phyloP scores from a whole-genome alignment of 2,329 filamentous ascomycete species.

The Gremmenia infestans region DNA sequence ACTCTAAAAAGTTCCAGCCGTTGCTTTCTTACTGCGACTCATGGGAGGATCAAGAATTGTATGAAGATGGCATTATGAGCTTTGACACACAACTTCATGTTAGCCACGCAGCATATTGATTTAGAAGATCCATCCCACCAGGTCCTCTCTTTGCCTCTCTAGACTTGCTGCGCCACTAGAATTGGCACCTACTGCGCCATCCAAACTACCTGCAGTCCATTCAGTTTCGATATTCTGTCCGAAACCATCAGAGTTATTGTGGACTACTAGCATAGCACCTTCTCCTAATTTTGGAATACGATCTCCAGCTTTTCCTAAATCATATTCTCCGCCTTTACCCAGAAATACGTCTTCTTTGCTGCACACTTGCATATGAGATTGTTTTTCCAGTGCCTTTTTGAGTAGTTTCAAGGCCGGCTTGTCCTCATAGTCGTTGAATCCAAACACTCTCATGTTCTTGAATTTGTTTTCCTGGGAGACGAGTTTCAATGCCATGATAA shows the following conservation, averaged over 20 bases:
- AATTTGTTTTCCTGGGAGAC: conserved; percentile 16
- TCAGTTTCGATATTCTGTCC: conserved; percentile 30
- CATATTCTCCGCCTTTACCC: conserved; percentile 7
- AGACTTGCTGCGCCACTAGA: conserved; percentile 27
- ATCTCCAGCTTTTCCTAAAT: conserved; percentile 8
- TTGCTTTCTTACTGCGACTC: too few species aligned
- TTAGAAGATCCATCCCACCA: conserved; percentile 21
- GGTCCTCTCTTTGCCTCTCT: conserved; percentile 18
- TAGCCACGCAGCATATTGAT: background rate
- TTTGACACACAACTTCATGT: too few species aligned
- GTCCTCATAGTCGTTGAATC: conserved; percentile 24
- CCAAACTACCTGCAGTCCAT: conserved; percentile 21
- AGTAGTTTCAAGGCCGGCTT: background rate
- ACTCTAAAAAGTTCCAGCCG: too few species aligned
- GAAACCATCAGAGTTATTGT: conserved; percentile 30
- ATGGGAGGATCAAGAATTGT: too few species aligned
- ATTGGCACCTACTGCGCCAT: conserved; percentile 26
- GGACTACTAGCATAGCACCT: conserved; percentile 24
- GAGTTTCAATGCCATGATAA: conserved; percentile 19
- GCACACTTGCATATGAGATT: conserved; percentile 12
- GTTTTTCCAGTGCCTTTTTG: conserved; percentile 12
- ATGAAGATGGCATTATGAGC: too few species aligned
- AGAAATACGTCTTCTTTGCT: conserved; percentile 19
- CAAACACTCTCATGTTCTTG: conserved; percentile 21
- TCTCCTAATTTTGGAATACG: background rate